Evolutionary conservation across 371 early-diverging fungal species (phyloP), one percentile per base, ranked within the genome.

Genomic region (Apophysomyces variabilis): DNA sequence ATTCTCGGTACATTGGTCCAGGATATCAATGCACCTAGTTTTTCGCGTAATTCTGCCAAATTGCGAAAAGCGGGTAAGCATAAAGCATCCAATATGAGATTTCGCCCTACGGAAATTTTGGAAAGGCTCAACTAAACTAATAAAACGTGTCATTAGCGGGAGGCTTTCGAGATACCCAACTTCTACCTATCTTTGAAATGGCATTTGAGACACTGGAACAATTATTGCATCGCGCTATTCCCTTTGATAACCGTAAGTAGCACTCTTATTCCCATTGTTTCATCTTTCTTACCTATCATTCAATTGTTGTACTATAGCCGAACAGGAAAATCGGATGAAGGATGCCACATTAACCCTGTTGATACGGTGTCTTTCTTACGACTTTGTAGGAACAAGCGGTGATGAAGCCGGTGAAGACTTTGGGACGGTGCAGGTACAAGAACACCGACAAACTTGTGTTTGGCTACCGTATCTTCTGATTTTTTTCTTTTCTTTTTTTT

Each of bases 361-460:
- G 64, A 75, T 85, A 35, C 87, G 85, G 21, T 92, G 92, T 62
- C 70, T 95, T 61, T 75, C 80, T 0, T 95, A 91, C 75, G 95
- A 95, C 73, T 95, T 95, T 71, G 90, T 93, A n/a, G 94, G 94
- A 37, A 86, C 93, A 45, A 84, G 85, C 21, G 79, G 89, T 3
- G 95, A 95, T 60, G 95, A 94, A 66, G 85, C 94, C 13, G 85
- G 86, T 4, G 96, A 95, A 61, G 95, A 95, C 56, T 81, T 80
- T 13, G 91, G 89, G 50, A 84, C 84, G 26, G 83, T 92, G 54
- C 88, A 93, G 77, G 87, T 92, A 62, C 85, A 11, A 0, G 8
- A 41, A 26, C 32, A 26, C 32, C 3, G 32, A 26, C 32, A 26
- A 26, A 26, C 32, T 26, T 3, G 3, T 26, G 32, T 26, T 26